Evolutionary conservation across 2,329 filamentous ascomycete genomes (phyloP), one percentile per base, ranked within the genome.

Genomic region (Claviceps lovelessii): DNA sequence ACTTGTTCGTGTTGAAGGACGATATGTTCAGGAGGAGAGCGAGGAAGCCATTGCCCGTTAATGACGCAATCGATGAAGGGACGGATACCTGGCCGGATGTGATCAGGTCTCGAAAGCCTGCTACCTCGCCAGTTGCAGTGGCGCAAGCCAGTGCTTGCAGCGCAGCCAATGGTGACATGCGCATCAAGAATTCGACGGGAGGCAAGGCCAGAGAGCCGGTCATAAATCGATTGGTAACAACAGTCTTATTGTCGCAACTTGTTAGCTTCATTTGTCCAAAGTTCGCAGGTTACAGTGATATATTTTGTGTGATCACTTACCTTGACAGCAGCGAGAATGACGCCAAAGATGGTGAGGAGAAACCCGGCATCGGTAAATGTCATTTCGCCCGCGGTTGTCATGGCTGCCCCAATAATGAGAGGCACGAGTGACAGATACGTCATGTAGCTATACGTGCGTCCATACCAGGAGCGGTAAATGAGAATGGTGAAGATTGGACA

Each of bases 201-300:
- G 77, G 75, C 4, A 83, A 73, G 23, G 75, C 73, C 33, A 83
- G 72, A 4, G 74, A 72, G 37, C 79, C 80, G 9, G 80, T 84
- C 77, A 83, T 81, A 61, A 84, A 75, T 61, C 78, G 76, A 67
- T 84, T 84, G 41, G 80, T 82, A 35, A 78, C 78, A 39, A 84
- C 77, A 1, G 80, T 83, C 72, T 9, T 29, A 23, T 15, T 15
- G 28, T 45, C 33, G 17, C 15, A 28, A 23, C 42, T 17, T 11
- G 49, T 56, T 51, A 56, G 54, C 47, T 33, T 31, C 45, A 8
- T 47, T 8, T 3, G 5, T 28, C 2, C 3, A 15, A 28, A 2
- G 2, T 29, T 53, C 13, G 5, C 44, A 33, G 39, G 13, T 17
- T 5, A 28, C 23, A 7, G 28, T 41, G 23, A 41, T 8, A 19